Percentiles rank a stretch among this genome's conserved stretches.
Evolutionary conservation across 257 asterid species (phyloP).

Genomic region (Misopates orontium): DNA sequence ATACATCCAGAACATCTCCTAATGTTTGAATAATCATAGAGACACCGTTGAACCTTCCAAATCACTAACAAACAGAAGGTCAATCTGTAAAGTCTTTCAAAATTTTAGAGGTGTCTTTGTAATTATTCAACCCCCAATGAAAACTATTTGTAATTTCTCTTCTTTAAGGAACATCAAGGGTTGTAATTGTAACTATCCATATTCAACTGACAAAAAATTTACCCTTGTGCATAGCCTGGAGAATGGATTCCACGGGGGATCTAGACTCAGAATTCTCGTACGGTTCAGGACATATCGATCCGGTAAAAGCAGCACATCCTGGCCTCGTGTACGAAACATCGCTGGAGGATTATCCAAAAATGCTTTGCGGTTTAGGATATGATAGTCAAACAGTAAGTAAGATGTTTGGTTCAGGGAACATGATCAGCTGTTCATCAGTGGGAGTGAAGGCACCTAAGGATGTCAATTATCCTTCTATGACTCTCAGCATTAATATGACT

Average conservation of each 20-base stretch:
- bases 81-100: too few relatives aligned
- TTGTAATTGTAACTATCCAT: too few relatives aligned
- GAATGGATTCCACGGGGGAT: conserved; percentile 15
- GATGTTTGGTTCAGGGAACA: background rate
- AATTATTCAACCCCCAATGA: too few relatives aligned
- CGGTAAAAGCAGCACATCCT: conserved; percentile 18
- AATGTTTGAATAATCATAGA: too few relatives aligned
- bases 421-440: background rate
- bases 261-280: conserved; percentile 12
- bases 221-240: background rate
- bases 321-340: conserved; percentile 19
- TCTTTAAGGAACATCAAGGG: too few relatives aligned
- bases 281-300: conserved; percentile 25
- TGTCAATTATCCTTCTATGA: conserved; percentile 23
- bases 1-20: too few relatives aligned
- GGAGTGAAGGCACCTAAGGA: background rate
- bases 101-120: too few relatives aligned
- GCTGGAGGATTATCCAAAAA: background rate
- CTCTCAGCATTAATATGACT: background rate
- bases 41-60: too few relatives aligned
- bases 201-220: background rate
- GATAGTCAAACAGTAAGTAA: background rate
- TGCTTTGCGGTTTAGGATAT: conserved; percentile 19
- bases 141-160: too few relatives aligned
- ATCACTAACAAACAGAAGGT: too few relatives aligned